A percentile compares a stretch with the other conserved stretches of the same genome.
These are phyloP conservation scores for Mycogone perniciosa DNA, from an alignment of 2,329 filamentous ascomycete species.

Conservation along the genomic window DNA sequence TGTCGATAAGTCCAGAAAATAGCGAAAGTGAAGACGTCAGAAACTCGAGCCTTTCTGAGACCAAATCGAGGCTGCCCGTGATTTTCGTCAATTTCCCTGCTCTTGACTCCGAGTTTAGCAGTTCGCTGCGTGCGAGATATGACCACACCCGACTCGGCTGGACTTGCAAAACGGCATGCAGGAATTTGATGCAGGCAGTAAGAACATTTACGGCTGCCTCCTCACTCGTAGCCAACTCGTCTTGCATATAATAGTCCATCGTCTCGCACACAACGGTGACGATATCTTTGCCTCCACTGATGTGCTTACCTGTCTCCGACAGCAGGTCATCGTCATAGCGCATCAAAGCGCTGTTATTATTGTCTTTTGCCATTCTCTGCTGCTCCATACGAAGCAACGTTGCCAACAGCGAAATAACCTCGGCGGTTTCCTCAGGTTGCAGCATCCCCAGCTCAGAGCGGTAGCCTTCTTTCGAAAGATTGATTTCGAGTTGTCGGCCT, in stretches of 20 bases:
- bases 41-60: constrained; percentile 69
- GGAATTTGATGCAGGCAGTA: constrained; percentile 69
- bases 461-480: constrained; percentile 51
- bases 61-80: constrained; percentile 75
- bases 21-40: constrained; percentile 66
- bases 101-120: constrained; percentile 71
- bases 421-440: constrained; percentile 57
- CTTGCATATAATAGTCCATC: constrained; percentile 64
- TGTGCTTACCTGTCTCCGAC: constrained; percentile 48
- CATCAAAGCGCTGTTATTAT: constrained; percentile 26
- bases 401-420: constrained; percentile 68
- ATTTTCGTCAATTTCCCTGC: constrained; percentile 72
- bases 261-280: constrained; percentile 77
- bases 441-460: constrained; percentile 47
- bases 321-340: constrained; percentile 39
- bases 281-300: constrained; percentile 62
- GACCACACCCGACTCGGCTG: constrained; percentile 86
- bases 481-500: constrained; percentile 67
- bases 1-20: constrained; percentile 69
- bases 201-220: constrained; percentile 60
- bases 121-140: constrained; percentile 71
- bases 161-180: constrained; percentile 65
- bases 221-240: constrained; percentile 50
- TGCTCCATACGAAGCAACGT: constrained; percentile 56
- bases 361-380: constrained; percentile 27